phyloP scores from a whole-genome alignment of 2,329 filamentous ascomycete species.

The Ustulina deusta region DNA sequence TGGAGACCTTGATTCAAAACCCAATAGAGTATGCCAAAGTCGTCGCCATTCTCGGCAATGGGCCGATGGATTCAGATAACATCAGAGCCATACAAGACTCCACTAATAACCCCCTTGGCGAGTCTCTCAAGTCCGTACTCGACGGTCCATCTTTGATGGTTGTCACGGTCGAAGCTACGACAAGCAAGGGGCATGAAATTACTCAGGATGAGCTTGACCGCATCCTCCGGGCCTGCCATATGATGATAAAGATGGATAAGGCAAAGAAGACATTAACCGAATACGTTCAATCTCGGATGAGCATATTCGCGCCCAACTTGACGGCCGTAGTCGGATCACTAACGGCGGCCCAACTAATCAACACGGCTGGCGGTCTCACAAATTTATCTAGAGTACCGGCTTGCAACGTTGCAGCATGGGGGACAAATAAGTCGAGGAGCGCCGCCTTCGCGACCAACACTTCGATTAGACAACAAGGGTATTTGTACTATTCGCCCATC shows the following conservation, averaged over 20 bases:
- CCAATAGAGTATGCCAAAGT: constrained; percentile 96
- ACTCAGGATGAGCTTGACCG: constrained; percentile 78
- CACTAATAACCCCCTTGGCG: constrained; percentile 80
- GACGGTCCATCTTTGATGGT: constrained; percentile 95
- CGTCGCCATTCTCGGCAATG: constrained; percentile 92
- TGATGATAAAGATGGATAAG: constrained; percentile 86
- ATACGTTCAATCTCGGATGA: constrained; percentile 98
- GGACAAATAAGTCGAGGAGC: constrained; percentile 83
- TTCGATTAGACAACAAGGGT: constrained; percentile 90
- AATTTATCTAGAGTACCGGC: constrained; percentile 92
- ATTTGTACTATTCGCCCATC: constrained; percentile 90
- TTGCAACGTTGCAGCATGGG: constrained; percentile 91
- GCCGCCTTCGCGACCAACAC: constrained; percentile 90
- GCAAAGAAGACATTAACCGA: constrained; percentile 89
- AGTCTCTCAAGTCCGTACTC: constrained; percentile 81
- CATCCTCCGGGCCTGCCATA: constrained; percentile 83
- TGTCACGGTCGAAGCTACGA: constrained; percentile 93
- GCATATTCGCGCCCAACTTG: constrained; percentile 92
- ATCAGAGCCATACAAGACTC: constrained; percentile 84
- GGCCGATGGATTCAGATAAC: constrained; percentile 82
- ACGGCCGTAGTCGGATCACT: constrained; percentile 91
- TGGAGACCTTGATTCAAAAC: constrained; percentile 89
- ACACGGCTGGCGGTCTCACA: constrained; percentile 88
- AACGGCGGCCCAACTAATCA: constrained; percentile 95
- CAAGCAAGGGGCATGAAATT: constrained; percentile 84